Conservation (phyloP, 768 basidiomycete species). For the Hygrophoropsis aurantiaca region DNA sequence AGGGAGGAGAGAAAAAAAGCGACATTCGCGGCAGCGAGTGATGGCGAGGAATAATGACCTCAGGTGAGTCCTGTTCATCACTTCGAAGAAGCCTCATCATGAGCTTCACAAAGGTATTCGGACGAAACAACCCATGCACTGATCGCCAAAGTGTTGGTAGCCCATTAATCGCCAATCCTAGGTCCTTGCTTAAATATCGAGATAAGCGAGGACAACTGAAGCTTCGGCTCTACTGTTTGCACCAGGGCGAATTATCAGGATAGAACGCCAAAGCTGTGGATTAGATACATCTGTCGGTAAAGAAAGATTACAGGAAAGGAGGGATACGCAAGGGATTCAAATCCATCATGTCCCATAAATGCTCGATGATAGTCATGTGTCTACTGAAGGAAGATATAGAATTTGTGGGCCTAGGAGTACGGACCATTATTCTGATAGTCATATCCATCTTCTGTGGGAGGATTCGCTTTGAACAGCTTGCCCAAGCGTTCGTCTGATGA, state of each 20-base stretch:
- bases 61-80: neutral
- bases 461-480: constrained; percentile 56
- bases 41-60: constrained; percentile 7
- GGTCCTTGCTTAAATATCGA: no score
- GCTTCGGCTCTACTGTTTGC: no score
- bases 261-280: neutral
- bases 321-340: neutral
- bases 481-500: constrained; percentile 65
- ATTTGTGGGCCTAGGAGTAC: constrained; percentile 12
- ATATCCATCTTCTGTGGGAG: constrained; percentile 77
- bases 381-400: neutral
- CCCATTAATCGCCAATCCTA: no score
- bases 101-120: no score
- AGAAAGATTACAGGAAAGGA: neutral
- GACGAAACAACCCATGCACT: no score
- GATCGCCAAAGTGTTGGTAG: no score
- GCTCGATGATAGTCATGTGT: neutral
- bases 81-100: no score
- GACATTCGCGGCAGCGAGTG: neutral
- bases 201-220: no score
- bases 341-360: no score
- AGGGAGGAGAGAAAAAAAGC: constrained; percentile 35
- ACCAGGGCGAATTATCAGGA: no score
- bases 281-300: constrained; percentile 11
- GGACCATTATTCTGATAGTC: constrained; percentile 61